phyloP scores from a whole-genome alignment of 2,329 filamentous ascomycete genomes.

The Triangularia verruculosa region DNA sequence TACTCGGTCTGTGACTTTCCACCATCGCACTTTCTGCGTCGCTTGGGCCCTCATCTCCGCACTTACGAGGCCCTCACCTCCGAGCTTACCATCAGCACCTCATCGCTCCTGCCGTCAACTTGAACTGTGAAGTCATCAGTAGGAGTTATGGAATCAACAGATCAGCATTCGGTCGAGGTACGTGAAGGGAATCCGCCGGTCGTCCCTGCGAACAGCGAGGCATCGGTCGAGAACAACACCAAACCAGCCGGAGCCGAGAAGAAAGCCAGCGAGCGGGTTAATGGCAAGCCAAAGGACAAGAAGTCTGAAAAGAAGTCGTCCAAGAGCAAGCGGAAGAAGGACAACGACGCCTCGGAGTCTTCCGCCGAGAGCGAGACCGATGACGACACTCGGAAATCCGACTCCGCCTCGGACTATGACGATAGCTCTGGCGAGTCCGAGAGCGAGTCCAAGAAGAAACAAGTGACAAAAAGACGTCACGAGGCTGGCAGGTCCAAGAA shows the following conservation, averaged over 20 bases:
- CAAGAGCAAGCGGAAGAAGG: conserved; percentile 30
- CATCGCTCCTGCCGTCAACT: not conserved
- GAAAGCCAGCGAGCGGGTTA: conserved; percentile 21
- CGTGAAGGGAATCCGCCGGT: conserved; percentile 25
- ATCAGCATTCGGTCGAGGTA: conserved; percentile 23
- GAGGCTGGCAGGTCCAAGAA: conserved; percentile 32
- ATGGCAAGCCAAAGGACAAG: conserved; percentile 31
- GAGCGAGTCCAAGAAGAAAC: conserved; percentile 29
- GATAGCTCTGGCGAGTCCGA: conserved; percentile 26
- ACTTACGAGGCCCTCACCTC: not conserved
- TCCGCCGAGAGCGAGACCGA: conserved; percentile 20
- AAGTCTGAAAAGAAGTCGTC: conserved; percentile 30
- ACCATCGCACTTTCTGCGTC: not conserved
- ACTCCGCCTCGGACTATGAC: conserved; percentile 30
- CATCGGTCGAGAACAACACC: conserved; percentile 23
- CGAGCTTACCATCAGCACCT: not conserved
- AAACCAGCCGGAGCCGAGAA: conserved; percentile 25
- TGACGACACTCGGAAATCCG: conserved; percentile 21
- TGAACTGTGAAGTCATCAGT: not conserved
- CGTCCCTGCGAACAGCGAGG: conserved; percentile 22
- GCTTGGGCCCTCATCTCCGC: not conserved
- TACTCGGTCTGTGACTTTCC: not conserved
- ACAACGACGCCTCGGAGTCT: conserved; percentile 19
- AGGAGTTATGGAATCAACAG: conserved; percentile 28
- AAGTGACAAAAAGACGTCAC: conserved; percentile 31